phyloP scores from a whole-genome alignment of 805 yeast species.

The Pichia kluyveri region DNA sequence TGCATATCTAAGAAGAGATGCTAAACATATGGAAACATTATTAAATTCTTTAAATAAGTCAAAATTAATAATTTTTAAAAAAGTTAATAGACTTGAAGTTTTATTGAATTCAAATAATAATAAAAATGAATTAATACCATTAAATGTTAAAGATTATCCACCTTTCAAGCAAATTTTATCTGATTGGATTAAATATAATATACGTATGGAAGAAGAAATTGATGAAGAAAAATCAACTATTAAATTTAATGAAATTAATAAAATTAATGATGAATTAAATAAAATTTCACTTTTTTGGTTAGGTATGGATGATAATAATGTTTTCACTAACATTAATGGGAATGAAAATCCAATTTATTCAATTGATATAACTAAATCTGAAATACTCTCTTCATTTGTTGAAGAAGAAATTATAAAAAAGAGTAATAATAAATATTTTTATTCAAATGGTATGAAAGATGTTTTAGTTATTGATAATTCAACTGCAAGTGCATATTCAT shows the following conservation, averaged over 20 bases:
- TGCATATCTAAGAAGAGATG: slow-evolving; percentile 51
- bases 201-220: neutral
- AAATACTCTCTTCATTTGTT: slow-evolving; percentile 1
- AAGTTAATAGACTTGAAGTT: slow-evolving; percentile 1
- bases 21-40: slow-evolving; percentile 32
- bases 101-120: neutral
- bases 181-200: slow-evolving; percentile 6
- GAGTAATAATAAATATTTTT: neutral
- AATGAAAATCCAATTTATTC: slow-evolving; percentile 59
- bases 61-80: slow-evolving; percentile 1
- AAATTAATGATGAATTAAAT: neutral
- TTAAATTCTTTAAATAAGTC: neutral
- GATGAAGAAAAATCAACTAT: neutral
- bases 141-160: neutral
- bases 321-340: slow-evolving; percentile 25
- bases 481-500: slow-evolving; percentile 66
- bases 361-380: slow-evolving; percentile 40
- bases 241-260: neutral
- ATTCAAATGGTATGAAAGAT: slow-evolving; percentile 6
- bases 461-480: slow-evolving; percentile 17
- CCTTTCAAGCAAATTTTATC: neutral
- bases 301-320: slow-evolving; percentile 5
- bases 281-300: slow-evolving; percentile 5
- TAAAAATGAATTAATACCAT: neutral
- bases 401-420: neutral